Base-by-base conservation (phyloP, 306 rosid species). In the Glycine soja region DNA sequence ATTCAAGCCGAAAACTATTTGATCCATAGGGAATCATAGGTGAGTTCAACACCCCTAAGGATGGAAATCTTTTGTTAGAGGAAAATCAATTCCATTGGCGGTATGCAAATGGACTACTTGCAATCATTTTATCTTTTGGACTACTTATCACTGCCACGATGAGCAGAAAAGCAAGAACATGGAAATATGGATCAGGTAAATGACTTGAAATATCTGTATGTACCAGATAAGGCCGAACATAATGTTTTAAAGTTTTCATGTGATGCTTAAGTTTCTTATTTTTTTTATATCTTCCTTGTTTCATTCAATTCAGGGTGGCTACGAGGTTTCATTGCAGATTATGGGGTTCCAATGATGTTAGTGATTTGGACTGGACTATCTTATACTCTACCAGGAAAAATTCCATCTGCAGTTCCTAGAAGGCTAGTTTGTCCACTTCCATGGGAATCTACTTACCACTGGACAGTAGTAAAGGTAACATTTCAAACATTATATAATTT, bases 361-460 rank as follows among this genome's bases (percentile, higher is more conserved):
- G 40, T 93, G 63, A 24, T 85, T 74, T 93, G 97, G 92, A 90
- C 94, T 24, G 94, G 81, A 5, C 38, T 91, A 53, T 93, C 97
- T 36, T 91, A 87, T 62, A 18, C 69, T 59, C 85, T 82, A 50
- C 91, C 96, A 12, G 63, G 45, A 47, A 56, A 86, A 82, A 86
- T 91, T 72, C 97, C 97, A n/a, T n/a, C 81, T 62, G 84, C 72
- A n/a, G 84, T 93, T 81, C 97, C 97, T 13, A 90, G 94, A 79
- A 87, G 97, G 81, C 84, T 93, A 24, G 47, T 74, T 78, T 85
- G 89, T 80, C 97, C 97, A 36, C 80, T 90, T 12, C 90, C 91
- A 0, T 93, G 97, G 94, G 88, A 92, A 9, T 66, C 92, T 40
- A 70, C 82, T 2, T 76, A 80, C 67, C 96, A 93, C 32, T 93